Conservation (phyloP, 1,139 yeast genomes). For the Pichia sp. region DNA sequence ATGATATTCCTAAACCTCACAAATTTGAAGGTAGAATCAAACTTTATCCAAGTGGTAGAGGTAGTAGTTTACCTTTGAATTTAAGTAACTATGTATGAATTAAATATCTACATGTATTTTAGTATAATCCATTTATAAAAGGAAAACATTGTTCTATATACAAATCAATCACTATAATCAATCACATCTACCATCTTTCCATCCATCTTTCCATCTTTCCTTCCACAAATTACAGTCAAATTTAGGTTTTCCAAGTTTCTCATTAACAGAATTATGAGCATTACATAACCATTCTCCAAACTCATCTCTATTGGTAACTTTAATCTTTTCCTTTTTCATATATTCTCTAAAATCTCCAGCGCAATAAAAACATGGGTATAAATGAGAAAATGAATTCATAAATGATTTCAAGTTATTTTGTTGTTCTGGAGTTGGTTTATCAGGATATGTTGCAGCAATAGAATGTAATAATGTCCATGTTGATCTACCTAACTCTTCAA, state of each 20-base stretch:
- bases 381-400: conserved; percentile 60
- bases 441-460: conserved; percentile 86
- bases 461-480: conserved; percentile 93
- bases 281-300: conserved; percentile 90
- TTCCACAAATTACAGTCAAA: conserved; percentile 90
- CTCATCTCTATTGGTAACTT: conserved; percentile 63
- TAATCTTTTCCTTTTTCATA: conserved; percentile 54
- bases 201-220: conserved; percentile 83
- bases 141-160: neutral
- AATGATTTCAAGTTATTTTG: conserved; percentile 70
- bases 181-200: conserved; percentile 43
- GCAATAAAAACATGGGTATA: conserved; percentile 95
- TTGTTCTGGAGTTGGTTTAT: conserved; percentile 48
- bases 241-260: conserved; percentile 71
- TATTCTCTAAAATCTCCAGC: conserved; percentile 76
- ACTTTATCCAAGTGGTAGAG: conserved; percentile 92
- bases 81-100: conserved; percentile 30
- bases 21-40: conserved; percentile 62
- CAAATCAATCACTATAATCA: conserved; percentile 10
- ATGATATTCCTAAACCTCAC: conserved; percentile 78
- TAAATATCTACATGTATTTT: no score
- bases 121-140: no score
- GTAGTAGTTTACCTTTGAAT: conserved; percentile 85
- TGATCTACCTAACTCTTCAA: conserved; percentile 67
- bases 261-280: conserved; percentile 89